Conservation (phyloP, 176 grass and related monocot genomes). For the Avena eriantha region DNA sequence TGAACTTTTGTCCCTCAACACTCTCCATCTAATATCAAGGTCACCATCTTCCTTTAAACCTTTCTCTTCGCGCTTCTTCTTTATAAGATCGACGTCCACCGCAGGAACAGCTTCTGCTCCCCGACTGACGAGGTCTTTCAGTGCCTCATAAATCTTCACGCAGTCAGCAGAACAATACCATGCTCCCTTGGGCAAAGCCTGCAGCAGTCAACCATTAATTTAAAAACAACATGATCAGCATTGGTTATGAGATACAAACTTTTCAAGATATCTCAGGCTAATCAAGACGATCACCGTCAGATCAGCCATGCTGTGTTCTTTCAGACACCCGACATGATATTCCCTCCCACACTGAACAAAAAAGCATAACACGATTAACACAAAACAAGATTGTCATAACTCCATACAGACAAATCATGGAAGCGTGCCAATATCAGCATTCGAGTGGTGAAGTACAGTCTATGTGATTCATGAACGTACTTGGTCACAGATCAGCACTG, state of each 20-base stretch:
- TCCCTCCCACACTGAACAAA: conserved; percentile 93
- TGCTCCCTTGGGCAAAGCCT: conserved; percentile 83
- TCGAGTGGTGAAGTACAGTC: neutral
- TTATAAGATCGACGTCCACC: conserved; percentile 69
- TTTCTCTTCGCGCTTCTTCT: conserved; percentile 71
- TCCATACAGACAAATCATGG: conserved; percentile 18
- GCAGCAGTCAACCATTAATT: conserved; percentile 41
- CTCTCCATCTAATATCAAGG: conserved; percentile 84
- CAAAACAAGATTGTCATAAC: neutral
- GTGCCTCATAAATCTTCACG: conserved; percentile 58
- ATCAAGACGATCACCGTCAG: conserved; percentile 61
- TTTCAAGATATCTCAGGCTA: conserved; percentile 2
- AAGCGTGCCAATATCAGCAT: conserved; percentile 16
- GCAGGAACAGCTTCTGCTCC: conserved; percentile 56
- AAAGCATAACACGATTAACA: conserved; percentile 37
- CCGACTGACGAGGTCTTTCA: conserved; percentile 57
- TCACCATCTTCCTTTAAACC: conserved; percentile 48
- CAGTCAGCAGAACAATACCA: conserved; percentile 88
- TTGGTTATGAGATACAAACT: conserved; percentile 14
- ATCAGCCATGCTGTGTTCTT: conserved; percentile 86
- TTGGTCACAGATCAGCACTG: conserved; percentile 96
- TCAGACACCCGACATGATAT: conserved; percentile 95
- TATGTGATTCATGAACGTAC: conserved; percentile 51
- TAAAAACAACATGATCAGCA: neutral
- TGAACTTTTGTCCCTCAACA: conserved; percentile 75